Conservation (phyloP, 1,284 basidiomycete species). For the Coniferiporia sulphurascens region DNA sequence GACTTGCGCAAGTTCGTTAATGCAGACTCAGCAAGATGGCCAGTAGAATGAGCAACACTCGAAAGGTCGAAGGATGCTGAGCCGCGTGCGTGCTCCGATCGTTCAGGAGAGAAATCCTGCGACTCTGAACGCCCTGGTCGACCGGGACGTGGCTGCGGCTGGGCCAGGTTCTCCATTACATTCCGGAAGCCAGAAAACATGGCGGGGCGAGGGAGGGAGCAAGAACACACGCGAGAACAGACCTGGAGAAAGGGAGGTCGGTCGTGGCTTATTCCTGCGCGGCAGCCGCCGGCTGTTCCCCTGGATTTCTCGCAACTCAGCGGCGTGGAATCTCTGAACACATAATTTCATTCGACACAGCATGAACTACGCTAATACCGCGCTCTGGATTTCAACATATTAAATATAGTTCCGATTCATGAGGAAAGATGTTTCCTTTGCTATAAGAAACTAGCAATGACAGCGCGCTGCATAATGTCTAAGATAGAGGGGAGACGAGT, state of each 20-base stretch:
- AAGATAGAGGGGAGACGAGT: constrained; percentile 14
- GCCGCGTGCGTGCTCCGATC: constrained; percentile 23
- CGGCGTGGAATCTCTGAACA: too few species aligned
- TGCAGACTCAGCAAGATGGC: constrained; percentile 56
- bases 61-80: constrained; percentile 31
- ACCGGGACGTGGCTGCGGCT: constrained; percentile 33
- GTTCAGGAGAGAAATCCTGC: constrained; percentile 29
- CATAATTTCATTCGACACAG: background rate
- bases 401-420: background rate
- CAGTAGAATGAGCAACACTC: constrained; percentile 37
- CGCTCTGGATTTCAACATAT: background rate
- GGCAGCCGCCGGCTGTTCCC: too few species aligned
- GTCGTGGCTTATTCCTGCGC: too few species aligned
- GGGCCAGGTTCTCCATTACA: constrained; percentile 53
- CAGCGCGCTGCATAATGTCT: constrained; percentile 16
- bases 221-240: background rate
- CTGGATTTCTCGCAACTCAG: too few species aligned
- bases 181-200: constrained; percentile 68
- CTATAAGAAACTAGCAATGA: constrained; percentile 4
- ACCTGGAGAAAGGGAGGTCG: too few species aligned
- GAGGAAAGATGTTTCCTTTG: background rate
- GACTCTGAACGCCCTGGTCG: constrained; percentile 25
- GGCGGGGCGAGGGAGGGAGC: background rate
- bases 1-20: constrained; percentile 58
- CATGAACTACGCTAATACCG: background rate